phyloP scores from a whole-genome alignment of 2,329 filamentous ascomycete genomes.

The Metarhizium guizhouense region DNA sequence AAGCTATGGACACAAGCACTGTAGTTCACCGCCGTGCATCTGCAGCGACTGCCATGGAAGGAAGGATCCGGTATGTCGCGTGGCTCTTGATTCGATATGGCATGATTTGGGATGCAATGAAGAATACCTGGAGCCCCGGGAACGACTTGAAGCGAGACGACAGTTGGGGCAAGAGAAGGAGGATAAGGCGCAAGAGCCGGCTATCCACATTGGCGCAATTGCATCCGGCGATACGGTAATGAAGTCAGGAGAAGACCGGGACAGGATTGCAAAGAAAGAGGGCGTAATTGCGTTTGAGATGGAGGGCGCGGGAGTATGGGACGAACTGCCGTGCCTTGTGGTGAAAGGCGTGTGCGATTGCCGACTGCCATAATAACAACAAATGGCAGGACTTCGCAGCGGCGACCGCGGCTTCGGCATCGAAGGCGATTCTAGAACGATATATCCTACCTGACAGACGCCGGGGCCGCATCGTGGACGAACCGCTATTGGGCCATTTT shows the following conservation, averaged over 20 bases:
- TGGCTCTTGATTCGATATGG: conserved; percentile 6
- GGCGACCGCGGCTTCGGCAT: not conserved
- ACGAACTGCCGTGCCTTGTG: conserved; percentile 14
- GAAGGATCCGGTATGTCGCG: conserved; percentile 5
- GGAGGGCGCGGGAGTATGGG: conserved; percentile 24
- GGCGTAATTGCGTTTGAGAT: conserved; percentile 24
- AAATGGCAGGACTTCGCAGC: not conserved
- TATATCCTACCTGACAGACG: not conserved
- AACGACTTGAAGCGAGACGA: conserved; percentile 11
- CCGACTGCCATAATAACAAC: not conserved
- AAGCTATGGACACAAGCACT: conserved; percentile 23
- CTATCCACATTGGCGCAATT: conserved; percentile 27
- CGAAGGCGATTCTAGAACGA: not conserved
- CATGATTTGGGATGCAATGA: conserved; percentile 8
- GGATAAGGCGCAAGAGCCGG: conserved; percentile 1
- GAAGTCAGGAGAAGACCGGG: conserved; percentile 24
- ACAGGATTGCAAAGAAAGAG: conserved; percentile 18
- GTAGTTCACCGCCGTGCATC: not conserved
- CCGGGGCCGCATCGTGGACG: not conserved
- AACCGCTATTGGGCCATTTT: too few relatives aligned
- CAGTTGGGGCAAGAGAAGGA: conserved; percentile 8
- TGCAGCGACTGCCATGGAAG: conserved; percentile 5
- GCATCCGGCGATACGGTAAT: conserved; percentile 32
- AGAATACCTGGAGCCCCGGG: conserved; percentile 19
- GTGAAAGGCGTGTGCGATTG: not conserved